These are phyloP conservation scores for Linum tenue DNA, from an alignment of 345 rosid genomes.

Conservation along the genomic window DNA sequence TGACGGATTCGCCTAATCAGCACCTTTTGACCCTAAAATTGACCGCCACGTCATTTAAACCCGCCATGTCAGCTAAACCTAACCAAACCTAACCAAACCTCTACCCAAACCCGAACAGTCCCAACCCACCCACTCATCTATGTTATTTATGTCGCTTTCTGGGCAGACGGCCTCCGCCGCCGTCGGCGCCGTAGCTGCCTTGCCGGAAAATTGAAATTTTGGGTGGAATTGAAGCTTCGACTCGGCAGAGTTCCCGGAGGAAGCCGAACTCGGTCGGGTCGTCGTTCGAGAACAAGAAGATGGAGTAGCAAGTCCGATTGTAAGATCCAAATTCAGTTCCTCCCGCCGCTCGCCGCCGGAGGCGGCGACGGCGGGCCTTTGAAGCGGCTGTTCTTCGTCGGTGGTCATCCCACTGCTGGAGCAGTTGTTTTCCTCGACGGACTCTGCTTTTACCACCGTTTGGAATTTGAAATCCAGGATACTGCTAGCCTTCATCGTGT, in stretches of 20 bases:
- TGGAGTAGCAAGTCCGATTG: constrained; percentile 31
- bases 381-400: constrained; percentile 33
- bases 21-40: no score
- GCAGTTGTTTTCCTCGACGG: constrained; percentile 36
- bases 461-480: constrained; percentile 5
- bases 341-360: constrained; percentile 1
- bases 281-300: neutral
- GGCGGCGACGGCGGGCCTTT: neutral
- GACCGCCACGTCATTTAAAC: no score
- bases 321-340: constrained; percentile 40
- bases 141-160: no score
- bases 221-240: constrained; percentile 23
- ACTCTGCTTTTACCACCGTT: constrained; percentile 19
- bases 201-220: neutral
- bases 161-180: constrained; percentile 22
- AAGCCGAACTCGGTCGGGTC: neutral
- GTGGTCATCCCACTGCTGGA: constrained; percentile 47
- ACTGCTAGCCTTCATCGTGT: neutral
- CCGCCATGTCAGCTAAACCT: no score
- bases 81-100: no score
- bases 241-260: constrained; percentile 31
- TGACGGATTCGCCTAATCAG: no score
- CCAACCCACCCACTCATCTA: no score
- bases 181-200: neutral
- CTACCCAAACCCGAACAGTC: no score